Evolutionary conservation across 495 filamentous ascomycete species (phyloP), one percentile per base, ranked within the genome.

Genomic region (Melanomma pulvis-pyrius): DNA sequence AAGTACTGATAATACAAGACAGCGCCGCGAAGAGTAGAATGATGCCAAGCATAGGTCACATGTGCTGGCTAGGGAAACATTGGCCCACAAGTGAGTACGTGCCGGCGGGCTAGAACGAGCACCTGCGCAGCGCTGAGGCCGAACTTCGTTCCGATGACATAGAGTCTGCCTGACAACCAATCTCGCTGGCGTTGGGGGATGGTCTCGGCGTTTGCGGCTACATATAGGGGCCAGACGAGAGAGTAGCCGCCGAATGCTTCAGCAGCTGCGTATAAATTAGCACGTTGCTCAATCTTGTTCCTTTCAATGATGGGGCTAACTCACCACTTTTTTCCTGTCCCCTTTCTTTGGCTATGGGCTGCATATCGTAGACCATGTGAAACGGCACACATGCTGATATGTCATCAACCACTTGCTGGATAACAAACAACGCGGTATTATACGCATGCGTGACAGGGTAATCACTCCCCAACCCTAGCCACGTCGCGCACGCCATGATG

Each of bases 191-290:
- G 29, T 32, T 58, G 44, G 0, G 70, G 59, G 11, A 76, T 53
- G 1, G 58, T 66, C 17, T 71, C 62, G 11, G 65, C 54, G 29
- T 73, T 67, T 6, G 55, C 56, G 13, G 67, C 59, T 26, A 75
- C 73, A 63, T 70, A 76, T 9, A 76, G 63, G 1, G 74, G 74
- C 73, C 74, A 75, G 15, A 75, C 61, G 22, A 74, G 62, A 39
- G 68, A 72, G 59, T 74, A 76, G 24, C 68, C 73, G n/a, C 74
- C 74, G 26, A 71, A 52, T 30, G 68, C 71, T 67, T 73, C 67
- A 2, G 68, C 67, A 32, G 71, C 71, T 71, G 47, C 59, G 12
- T 1, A 29, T 12, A 21, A 3, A 56, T 32, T 41, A 61, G 12
- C 26, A 46, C 32, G 34, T 25, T n/a, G 15, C 32, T 46, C 21